These are phyloP conservation scores for Aureobasidium sp. DNA, from an alignment of 2,329 filamentous ascomycete genomes.

Conservation along the genomic window DNA sequence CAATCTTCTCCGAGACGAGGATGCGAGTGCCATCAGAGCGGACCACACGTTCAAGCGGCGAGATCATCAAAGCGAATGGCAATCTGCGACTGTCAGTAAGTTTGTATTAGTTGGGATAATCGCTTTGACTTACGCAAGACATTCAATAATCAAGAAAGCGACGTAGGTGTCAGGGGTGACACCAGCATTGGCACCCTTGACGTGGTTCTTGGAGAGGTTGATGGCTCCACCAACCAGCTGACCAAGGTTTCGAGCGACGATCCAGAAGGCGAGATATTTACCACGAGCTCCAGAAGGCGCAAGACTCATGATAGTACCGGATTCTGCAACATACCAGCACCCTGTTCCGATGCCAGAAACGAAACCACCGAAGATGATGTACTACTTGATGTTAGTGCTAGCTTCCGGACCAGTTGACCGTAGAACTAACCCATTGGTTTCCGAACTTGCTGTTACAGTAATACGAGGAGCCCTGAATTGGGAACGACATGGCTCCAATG, in stretches of 20 bases:
- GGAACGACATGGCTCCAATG: slow-evolving; percentile 14
- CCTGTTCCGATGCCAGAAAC: slow-evolving; percentile 12
- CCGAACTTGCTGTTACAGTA: slow-evolving; percentile 17
- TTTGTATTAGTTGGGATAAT: neutral
- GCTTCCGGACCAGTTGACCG: neutral
- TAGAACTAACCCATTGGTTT: slow-evolving; percentile 10
- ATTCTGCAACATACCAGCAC: slow-evolving; percentile 12
- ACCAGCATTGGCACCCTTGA: slow-evolving; percentile 7
- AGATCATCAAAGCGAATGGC: slow-evolving; percentile 42
- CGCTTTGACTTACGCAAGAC: slow-evolving; percentile 28
- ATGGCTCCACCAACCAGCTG: slow-evolving; percentile 15
- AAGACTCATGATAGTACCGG: slow-evolving; percentile 11
- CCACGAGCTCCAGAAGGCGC: slow-evolving; percentile 11
- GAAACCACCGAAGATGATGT: slow-evolving; percentile 39
- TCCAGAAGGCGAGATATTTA: slow-evolving; percentile 15
- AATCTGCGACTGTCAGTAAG: slow-evolving; percentile 20
- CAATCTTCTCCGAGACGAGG: slow-evolving; percentile 8
- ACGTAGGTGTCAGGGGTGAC: slow-evolving; percentile 39
- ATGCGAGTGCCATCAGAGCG: slow-evolving; percentile 35
- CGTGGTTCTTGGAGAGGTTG: slow-evolving; percentile 14
- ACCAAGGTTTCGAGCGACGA: slow-evolving; percentile 12
- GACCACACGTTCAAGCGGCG: slow-evolving; percentile 40
- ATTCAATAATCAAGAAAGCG: slow-evolving; percentile 43
- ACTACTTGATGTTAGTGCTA: slow-evolving; percentile 37
- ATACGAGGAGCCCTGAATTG: slow-evolving; percentile 13